Evolutionary conservation across 805 yeast species (phyloP), one percentile per base, ranked within the genome.

Genomic region (Yarrowia hollandica): DNA sequence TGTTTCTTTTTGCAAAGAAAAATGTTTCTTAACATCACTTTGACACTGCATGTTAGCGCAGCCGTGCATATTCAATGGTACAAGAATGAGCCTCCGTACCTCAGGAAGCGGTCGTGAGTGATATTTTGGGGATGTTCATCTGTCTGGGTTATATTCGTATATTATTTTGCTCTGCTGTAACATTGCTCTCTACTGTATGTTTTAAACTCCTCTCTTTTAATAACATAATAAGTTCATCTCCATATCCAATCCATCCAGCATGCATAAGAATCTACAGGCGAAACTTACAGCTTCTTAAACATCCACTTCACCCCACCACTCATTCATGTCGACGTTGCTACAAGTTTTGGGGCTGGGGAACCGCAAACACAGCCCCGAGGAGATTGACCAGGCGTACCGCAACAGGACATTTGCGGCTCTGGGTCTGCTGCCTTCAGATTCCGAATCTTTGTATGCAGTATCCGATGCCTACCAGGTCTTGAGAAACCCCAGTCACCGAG

Each of bases 311-410:
- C 48, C 48, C 48, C 48, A 18, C 33, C 33, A 16, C 48, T 10
- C 35, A 44, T 44, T 10, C 35, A 44, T 44, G 52, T 28, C 52
- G 14, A 44, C 52, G 5, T 19, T 44, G 8, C 19, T 44, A 19
- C n/a, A 44, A 19, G 52, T 44, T 15, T 26, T 44, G 4, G 52
- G 52, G 5, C 26, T 44, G 10, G 18, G 4, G 3, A 19, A 19
- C 7, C 25, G 35, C 4, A 26, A 19, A 9, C 18, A 44, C 23
- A 28, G 18, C 18, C 26, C 52, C 8, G 14, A 5, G 14, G 19
- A 28, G 19, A 44, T 44, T n/a, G 52, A 44, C 33, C 52, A 44
- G 52, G 34, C 52, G 35, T 44, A 44, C 35, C 52, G 52, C 4
- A 44, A 44, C 25, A 15, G 35, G 8, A 44, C 35, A 14, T 19